These are phyloP conservation scores for Anisodus acutangulus DNA, from an alignment of 257 asterid species.

Conservation along the genomic window DNA sequence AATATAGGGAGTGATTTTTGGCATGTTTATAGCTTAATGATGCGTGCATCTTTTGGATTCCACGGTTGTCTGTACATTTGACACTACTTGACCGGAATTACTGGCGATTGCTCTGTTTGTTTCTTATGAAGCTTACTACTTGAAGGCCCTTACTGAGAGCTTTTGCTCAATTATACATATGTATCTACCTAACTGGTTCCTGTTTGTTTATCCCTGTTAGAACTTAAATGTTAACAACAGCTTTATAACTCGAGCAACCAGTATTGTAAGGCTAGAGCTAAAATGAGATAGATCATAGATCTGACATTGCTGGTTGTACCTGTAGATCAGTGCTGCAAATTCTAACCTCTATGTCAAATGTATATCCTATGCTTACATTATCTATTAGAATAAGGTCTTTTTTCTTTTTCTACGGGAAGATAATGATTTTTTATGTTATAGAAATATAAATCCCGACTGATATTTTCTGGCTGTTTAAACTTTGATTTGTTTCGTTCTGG, in stretches of 20 bases:
- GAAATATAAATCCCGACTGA: background rate
- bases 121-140: background rate
- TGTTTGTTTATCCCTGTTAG: background rate
- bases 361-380: background rate
- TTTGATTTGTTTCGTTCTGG: background rate
- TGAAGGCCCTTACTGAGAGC: background rate
- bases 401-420: background rate
- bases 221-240: background rate
- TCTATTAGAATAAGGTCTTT: conserved; percentile 6
- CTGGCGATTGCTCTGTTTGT: background rate
- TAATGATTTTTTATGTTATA: background rate
- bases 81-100: background rate
- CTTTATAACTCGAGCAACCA: background rate
- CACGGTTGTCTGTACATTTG: background rate
- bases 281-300: conserved; percentile 1
- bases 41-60: background rate
- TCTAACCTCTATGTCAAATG: conserved; percentile 3
- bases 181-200: background rate
- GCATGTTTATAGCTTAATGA: background rate
- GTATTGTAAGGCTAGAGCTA: background rate
- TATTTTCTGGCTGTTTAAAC: background rate
- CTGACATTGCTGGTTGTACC: background rate
- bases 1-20: background rate
- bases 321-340: background rate
- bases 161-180: background rate